A percentile compares a stretch with the other conserved stretches of the same genome.
Conservation (phyloP, 2,329 filamentous ascomycete species). For the Stachybotrys chartarum region DNA sequence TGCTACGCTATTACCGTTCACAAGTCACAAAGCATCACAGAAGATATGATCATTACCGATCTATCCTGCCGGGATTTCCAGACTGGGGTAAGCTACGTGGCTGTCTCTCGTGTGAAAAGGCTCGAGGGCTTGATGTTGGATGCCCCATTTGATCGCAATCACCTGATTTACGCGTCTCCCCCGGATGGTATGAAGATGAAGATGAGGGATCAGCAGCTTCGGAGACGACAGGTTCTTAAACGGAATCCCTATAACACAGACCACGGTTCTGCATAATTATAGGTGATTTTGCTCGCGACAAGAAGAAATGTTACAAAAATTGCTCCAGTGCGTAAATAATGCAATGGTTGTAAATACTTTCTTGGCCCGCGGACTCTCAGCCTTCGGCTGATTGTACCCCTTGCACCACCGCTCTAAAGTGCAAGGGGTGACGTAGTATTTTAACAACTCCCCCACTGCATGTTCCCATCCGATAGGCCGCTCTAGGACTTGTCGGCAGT, state of each 20-base stretch:
- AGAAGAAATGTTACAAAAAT: not conserved
- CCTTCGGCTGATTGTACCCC: conserved; percentile 2
- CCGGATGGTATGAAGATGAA: conserved; percentile 5
- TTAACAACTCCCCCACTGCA: no score
- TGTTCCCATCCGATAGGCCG: not conserved
- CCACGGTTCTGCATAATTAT: not conserved
- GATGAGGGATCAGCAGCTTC: conserved; percentile 5
- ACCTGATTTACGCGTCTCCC: conserved; percentile 1
- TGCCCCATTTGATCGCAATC: conserved; percentile 2
- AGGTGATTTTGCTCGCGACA: not conserved
- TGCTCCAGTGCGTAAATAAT: not conserved
- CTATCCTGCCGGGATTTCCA: conserved; percentile 7
- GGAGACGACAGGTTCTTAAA: conserved; percentile 4
- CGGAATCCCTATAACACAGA: conserved; percentile 2
- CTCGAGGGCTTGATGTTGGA: conserved; percentile 6
- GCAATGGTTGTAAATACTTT: not conserved
- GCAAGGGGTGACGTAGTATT: conserved; percentile 2
- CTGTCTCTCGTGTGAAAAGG: conserved; percentile 7
- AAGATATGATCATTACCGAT: conserved; percentile 9
- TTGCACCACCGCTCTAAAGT: conserved; percentile 3
- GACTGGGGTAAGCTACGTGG: conserved; percentile 7
- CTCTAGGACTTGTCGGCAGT: not conserved
- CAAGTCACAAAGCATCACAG: conserved; percentile 7
- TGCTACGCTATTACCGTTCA: conserved; percentile 5
- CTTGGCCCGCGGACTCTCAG: not conserved